These are phyloP conservation scores for Penicillium sp. DNA, from an alignment of 2,329 filamentous ascomycete species.

Conservation along the genomic window DNA sequence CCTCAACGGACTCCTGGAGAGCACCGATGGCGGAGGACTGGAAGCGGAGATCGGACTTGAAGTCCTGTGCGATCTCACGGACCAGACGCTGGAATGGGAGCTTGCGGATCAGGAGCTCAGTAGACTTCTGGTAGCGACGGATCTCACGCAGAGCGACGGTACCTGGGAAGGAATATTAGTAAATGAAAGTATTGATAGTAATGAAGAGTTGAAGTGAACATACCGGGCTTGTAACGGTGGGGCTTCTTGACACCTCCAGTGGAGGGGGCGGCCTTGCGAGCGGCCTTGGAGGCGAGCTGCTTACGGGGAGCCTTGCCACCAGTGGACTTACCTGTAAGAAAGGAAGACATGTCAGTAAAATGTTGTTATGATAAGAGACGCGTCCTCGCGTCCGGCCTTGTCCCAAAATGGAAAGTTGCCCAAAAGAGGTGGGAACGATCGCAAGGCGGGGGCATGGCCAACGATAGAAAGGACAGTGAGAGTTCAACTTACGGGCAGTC, in stretches of 20 bases:
- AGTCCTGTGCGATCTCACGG: slow-evolving; percentile 93
- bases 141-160: slow-evolving; percentile 99
- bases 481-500: slow-evolving; percentile 50
- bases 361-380: slow-evolving; percentile 18
- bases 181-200: slow-evolving; percentile 1
- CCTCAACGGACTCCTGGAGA: slow-evolving; percentile 97
- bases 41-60: slow-evolving; percentile 95
- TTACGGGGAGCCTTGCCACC: slow-evolving; percentile 77
- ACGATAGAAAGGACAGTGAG: slow-evolving; percentile 8
- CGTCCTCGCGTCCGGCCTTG: slow-evolving; percentile 12
- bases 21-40: slow-evolving; percentile 97
- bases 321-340: slow-evolving; percentile 66
- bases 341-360: slow-evolving; percentile 26
- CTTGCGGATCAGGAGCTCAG: slow-evolving; percentile 94
- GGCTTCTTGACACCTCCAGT: slow-evolving; percentile 98
- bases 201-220: slow-evolving; percentile 19
- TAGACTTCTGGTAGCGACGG: slow-evolving; percentile 95
- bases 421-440: not conserved
- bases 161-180: slow-evolving; percentile 47
- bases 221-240: slow-evolving; percentile 82
- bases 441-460: not conserved
- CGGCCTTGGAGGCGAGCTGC: slow-evolving; percentile 99
- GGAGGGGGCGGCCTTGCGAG: slow-evolving; percentile 95
- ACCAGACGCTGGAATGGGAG: slow-evolving; percentile 97
- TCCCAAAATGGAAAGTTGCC: not conserved